Evolutionary conservation across 1,284 basidiomycete species (phyloP), one percentile per base, ranked within the genome.

Genomic region (Boletus sp.): DNA sequence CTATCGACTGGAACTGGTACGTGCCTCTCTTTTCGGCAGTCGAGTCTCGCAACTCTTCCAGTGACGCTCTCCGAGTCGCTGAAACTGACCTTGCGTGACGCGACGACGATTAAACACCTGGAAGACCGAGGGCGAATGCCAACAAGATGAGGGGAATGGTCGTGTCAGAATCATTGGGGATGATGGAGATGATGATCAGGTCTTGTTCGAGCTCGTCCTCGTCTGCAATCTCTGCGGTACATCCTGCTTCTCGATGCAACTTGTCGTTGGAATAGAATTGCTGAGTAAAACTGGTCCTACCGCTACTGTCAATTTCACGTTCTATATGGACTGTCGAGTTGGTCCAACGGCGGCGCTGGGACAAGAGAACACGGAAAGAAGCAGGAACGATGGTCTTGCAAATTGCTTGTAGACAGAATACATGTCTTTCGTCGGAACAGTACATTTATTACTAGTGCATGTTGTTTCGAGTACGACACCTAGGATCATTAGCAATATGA

Each of bases 281-380:
- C 87, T 95, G 65, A 97, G 97, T 69, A n/a, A 99, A 97, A 1
- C 82, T 98, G 62, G 96, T 98, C 40, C 82, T 98, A 52, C 97
- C 97, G 94, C 96, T 58, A 95, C 97, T 68, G 98, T 99, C 77
- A 88, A 91, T 53, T 95, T 98, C 81, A 99, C 97, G 0, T 80
- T 97, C 66, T 97, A 95, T 99, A 81, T 99, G 97, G 53, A 99
- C 90, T 0, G 97, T 99, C 63, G 95, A 98, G 81, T 99, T 99
- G 81, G 99, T 99, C 97, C 97, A 99, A 64, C 97, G 91, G 71
- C 97, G n/a, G n/a, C n/a, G n/a, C n/a, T n/a, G n/a, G n/a, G n/a
- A n/a, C n/a, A n/a, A n/a, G n/a, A n/a, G n/a, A n/a, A n/a, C n/a
- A n/a, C n/a, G n/a, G n/a, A 99, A 99, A 4, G 94, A 95, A 75